phyloP scores from a whole-genome alignment of 768 basidiomycete species.

The Galerina sulciceps region DNA sequence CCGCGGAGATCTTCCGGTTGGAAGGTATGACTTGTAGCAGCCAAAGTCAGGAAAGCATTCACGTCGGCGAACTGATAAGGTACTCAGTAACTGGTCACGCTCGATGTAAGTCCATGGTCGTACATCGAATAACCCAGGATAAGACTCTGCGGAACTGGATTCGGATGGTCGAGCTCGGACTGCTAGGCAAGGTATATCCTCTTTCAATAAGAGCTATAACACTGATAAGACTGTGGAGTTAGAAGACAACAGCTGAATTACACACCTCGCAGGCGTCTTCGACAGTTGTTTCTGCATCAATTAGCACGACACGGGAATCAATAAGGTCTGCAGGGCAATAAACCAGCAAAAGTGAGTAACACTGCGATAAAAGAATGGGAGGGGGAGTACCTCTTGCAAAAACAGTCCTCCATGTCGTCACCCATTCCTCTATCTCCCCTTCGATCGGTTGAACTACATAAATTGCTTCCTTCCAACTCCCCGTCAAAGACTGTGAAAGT shows the following conservation, averaged over 20 bases:
- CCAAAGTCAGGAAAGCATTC: slow-evolving; percentile 85
- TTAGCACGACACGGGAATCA: slow-evolving; percentile 65
- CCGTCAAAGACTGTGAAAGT: slow-evolving; percentile 41
- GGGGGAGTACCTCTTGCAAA: slow-evolving; percentile 56
- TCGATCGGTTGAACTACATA: slow-evolving; percentile 27
- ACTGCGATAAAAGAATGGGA: not conserved
- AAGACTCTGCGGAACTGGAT: slow-evolving; percentile 30
- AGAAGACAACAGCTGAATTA: slow-evolving; percentile 7
- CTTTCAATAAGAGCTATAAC: slow-evolving; percentile 60
- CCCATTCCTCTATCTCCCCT: slow-evolving; percentile 51
- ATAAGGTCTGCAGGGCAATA: slow-evolving; percentile 58
- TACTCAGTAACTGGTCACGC: not conserved
- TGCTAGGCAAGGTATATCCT: slow-evolving; percentile 68
- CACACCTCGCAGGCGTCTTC: slow-evolving; percentile 83
- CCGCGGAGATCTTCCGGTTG: slow-evolving; percentile 61
- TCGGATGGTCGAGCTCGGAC: slow-evolving; percentile 42
- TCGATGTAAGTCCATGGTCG: slow-evolving; percentile 23
- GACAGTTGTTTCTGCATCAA: slow-evolving; percentile 75
- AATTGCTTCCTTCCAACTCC: slow-evolving; percentile 34
- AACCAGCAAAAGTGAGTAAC: not conserved
- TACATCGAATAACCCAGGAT: slow-evolving; percentile 78
- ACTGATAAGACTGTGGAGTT: not conserved
- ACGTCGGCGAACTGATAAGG: slow-evolving; percentile 74
- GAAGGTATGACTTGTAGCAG: slow-evolving; percentile 77
- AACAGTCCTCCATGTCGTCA: slow-evolving; percentile 58